Evolutionary conservation across 441 rosid genomes (phyloP).

Genomic region (Kokia cookei): DNA sequence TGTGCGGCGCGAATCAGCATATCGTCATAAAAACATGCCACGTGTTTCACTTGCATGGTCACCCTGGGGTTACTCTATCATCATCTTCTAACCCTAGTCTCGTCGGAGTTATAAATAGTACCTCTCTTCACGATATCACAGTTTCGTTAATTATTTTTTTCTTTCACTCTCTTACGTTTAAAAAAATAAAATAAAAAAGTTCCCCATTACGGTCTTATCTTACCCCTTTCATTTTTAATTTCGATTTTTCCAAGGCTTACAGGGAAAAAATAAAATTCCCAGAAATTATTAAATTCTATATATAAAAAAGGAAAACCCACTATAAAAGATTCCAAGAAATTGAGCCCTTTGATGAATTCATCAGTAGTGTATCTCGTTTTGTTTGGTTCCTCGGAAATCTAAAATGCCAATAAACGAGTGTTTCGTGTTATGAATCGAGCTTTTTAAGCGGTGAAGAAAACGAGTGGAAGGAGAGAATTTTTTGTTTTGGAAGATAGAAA

Average conservation of each 20-base stretch:
- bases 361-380: not conserved
- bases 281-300: not conserved
- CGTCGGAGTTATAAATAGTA: constrained; percentile 8
- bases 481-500: not conserved
- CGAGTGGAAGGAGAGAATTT: not conserved
- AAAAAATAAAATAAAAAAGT: too few species aligned
- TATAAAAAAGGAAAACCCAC: not conserved
- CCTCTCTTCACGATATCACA: not conserved
- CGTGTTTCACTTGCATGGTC: constrained; percentile 3
- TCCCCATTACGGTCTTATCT: too few species aligned
- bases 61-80: constrained; percentile 9
- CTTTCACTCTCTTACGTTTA: too few species aligned
- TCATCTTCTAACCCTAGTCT: constrained; percentile 16
- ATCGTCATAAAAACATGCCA: constrained; percentile 10
- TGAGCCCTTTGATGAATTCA: not conserved
- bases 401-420: not conserved
- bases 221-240: too few species aligned
- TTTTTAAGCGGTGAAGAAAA: not conserved
- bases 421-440: not conserved
- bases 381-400: not conserved
- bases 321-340: not conserved
- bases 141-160: too few species aligned
- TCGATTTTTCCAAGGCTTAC: not conserved
- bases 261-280: not conserved
- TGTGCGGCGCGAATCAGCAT: constrained; percentile 18